Evolutionary conservation across 129 eudicot genomes (phyloP).

Genomic region (Arctium lappa): DNA sequence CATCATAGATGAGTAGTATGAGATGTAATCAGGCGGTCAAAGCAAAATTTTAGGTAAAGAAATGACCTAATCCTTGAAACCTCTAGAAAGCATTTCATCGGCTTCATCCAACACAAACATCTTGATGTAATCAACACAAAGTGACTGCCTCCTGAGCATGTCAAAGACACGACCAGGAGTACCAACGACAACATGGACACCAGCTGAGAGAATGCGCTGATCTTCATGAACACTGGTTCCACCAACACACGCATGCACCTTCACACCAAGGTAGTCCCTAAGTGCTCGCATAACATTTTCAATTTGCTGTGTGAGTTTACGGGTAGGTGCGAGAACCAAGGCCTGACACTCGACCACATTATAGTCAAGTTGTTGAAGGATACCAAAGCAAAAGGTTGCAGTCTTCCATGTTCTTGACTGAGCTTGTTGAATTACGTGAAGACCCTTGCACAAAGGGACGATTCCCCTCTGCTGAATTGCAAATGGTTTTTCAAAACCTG

Average conservation of each 20-base stretch:
- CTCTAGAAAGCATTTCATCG: slow-evolving; percentile 31
- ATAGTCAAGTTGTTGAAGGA: slow-evolving; percentile 56
- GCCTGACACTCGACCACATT: slow-evolving; percentile 47
- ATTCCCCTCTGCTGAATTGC: slow-evolving; percentile 62
- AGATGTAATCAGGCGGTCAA: too few relatives aligned
- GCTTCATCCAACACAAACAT: slow-evolving; percentile 61
- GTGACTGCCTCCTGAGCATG: too few relatives aligned
- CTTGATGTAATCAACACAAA: not conserved
- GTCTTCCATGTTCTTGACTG: slow-evolving; percentile 61
- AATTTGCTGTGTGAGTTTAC: slow-evolving; percentile 58
- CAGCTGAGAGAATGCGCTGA: slow-evolving; percentile 45
- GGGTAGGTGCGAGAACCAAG: slow-evolving; percentile 53
- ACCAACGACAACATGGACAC: slow-evolving; percentile 40
- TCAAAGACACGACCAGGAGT: too few relatives aligned
- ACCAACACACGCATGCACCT: slow-evolving; percentile 65
- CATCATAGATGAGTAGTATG: too few relatives aligned
- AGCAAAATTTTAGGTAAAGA: too few relatives aligned
- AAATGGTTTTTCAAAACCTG: slow-evolving; percentile 60
- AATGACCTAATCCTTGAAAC: too few relatives aligned
- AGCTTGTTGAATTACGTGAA: slow-evolving; percentile 55
- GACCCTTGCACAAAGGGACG: slow-evolving; percentile 56
- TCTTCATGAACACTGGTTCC: slow-evolving; percentile 63
- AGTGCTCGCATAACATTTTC: slow-evolving; percentile 63
- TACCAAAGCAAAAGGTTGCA: slow-evolving; percentile 58
- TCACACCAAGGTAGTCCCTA: slow-evolving; percentile 59